Evolutionary conservation across 2,329 filamentous ascomycete species (phyloP).

Genomic region (Colletotrichum australisinense): DNA sequence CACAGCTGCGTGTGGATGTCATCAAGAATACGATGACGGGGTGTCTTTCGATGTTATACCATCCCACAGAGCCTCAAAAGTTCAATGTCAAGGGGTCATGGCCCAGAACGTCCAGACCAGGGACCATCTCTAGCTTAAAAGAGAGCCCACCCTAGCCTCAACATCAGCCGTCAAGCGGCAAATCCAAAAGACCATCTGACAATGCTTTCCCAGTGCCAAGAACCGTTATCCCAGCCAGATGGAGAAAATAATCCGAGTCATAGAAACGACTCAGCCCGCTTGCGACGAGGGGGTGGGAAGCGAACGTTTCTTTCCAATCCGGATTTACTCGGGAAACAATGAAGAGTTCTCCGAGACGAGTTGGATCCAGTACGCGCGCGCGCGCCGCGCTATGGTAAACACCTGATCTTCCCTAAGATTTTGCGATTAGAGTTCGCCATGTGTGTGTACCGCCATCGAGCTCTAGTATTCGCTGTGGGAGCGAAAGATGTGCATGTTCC

Average conservation of each 20-base stretch:
- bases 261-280: conserved; percentile 16
- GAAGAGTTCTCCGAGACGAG: neutral
- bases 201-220: conserved; percentile 5
- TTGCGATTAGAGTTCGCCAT: conserved; percentile 6
- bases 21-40: neutral
- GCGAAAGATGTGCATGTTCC: conserved; percentile 36
- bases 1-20: conserved; percentile 11
- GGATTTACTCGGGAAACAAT: neutral
- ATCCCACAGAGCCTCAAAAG: too few species aligned
- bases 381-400: conserved; percentile 21
- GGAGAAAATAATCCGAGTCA: conserved; percentile 18
- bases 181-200: neutral
- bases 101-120: neutral
- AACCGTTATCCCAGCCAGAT: neutral
- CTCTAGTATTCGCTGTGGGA: neutral
- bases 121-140: neutral
- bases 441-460: neutral
- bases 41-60: conserved; percentile 11
- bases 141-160: neutral
- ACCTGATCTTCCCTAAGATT: neutral
- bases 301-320: neutral
- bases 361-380: neutral
- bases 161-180: neutral
- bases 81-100: neutral
- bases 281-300: neutral